These are phyloP conservation scores for Fusarium siculi DNA, from an alignment of 2,329 filamentous ascomycete genomes.

Conservation along the genomic window DNA sequence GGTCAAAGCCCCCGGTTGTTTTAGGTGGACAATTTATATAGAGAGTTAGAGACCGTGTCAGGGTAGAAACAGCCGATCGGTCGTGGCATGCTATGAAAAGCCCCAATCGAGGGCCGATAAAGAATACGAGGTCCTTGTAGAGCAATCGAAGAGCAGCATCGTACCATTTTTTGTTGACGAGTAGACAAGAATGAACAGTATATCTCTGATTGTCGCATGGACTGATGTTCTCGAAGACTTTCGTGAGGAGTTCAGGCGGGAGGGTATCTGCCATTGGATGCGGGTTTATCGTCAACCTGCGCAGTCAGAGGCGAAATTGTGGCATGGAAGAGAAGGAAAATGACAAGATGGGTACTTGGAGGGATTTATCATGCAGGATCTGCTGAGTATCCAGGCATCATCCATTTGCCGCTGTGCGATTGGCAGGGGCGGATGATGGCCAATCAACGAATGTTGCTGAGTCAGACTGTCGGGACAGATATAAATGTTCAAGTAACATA, in stretches of 20 bases:
- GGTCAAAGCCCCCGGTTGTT: background rate
- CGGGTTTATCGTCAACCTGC: too few relatives aligned
- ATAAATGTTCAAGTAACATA: too few relatives aligned
- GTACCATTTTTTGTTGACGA: background rate
- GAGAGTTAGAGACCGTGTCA: slow-evolving; percentile 2
- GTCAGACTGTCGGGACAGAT: too few relatives aligned
- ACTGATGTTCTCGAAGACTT: background rate
- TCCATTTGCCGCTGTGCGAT: background rate
- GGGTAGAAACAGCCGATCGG: background rate
- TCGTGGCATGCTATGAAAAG: background rate
- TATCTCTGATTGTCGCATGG: too few relatives aligned
- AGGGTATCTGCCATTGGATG: background rate
- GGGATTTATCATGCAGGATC: background rate
- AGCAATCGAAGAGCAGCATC: background rate
- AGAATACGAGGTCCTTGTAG: background rate
- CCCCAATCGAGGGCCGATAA: background rate
- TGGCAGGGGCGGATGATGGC: background rate
- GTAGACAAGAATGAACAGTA: background rate
- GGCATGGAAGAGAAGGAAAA: rapidly evolving
- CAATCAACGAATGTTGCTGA: background rate
- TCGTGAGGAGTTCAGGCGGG: background rate
- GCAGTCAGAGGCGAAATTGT: background rate
- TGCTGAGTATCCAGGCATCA: background rate
- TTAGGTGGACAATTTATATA: background rate
- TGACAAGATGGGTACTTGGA: rapidly evolving